Evolutionary conservation across 225 moss, liverwort and hornwort species (phyloP).

Genomic region (Bryum argenteum): DNA sequence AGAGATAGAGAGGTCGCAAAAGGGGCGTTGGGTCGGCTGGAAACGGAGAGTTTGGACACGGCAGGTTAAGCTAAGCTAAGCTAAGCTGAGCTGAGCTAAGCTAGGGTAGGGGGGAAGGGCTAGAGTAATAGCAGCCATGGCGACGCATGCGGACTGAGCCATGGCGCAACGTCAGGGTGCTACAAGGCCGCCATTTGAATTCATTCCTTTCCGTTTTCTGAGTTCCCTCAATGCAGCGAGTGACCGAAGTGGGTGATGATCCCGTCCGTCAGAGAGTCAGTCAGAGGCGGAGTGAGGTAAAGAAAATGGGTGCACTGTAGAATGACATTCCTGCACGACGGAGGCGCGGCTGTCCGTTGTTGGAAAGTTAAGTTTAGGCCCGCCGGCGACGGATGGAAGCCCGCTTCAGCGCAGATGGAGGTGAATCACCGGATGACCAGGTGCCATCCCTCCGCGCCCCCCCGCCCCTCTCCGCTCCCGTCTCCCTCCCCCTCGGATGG

Average conservation of each 20-base stretch:
- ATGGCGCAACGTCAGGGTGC: constrained; percentile 31
- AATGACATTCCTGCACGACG: neutral
- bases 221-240: neutral
- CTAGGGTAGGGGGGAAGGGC: neutral
- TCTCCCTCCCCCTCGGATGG: neutral
- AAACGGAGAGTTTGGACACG: neutral
- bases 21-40: neutral
- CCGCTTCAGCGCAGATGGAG: neutral
- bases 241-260: neutral
- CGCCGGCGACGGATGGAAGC: neutral
- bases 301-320: neutral
- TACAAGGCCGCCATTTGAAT: constrained; percentile 33
- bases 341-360: neutral
- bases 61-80: neutral
- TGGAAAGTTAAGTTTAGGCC: neutral
- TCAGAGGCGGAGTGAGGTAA: no score
- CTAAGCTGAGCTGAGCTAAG: neutral
- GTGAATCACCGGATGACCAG: neutral
- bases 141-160: constrained; percentile 29
- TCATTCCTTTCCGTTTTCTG: neutral
- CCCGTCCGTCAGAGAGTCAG: no score
- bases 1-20: neutral
- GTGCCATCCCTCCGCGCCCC: neutral
- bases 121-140: constrained; percentile 16
- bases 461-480: neutral